Base-by-base conservation (phyloP, 345 rosid species). In the Rhodomyrtus tomentosa region DNA sequence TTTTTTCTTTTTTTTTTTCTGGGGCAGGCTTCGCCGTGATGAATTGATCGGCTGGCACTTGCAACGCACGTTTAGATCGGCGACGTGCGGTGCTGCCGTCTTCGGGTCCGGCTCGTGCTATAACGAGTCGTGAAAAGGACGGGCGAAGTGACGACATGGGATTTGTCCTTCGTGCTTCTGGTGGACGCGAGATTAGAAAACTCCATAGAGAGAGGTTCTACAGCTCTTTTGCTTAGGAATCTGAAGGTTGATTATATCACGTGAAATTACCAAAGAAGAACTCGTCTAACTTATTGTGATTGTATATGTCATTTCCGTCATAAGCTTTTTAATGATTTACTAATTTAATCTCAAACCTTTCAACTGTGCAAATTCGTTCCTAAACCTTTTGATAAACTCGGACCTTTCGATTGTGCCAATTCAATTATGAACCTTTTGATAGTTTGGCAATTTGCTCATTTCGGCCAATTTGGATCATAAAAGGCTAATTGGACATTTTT, bases 301-400 rank as follows among this genome's bases (percentile, higher is more conserved):
- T 49, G 3, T n/a, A n/a, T n/a, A n/a, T 3, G 50, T 10, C 1
- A 49, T 10, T 49, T 49, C 12, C 3, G 12, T 49, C 0, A 0
- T 49, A 49, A 49, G 11, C 4, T 49, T 49, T 49, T 49, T 49
- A 0, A 49, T 6, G 42, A 40, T 40, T 40, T 40, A 6, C 5
- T 6, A 40, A 40, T 40, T 40, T 40, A 40, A 4, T 40, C 5
- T 40, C 5, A 40, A 40, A 40, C 42, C 4, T 40, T 40, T 40
- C 5, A 40, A n/a, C n/a, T n/a, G n/a, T n/a, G n/a, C n/a, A n/a
- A n/a, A 45, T 45, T 45, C 49, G 10, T 10, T 45, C 2, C 2
- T 45, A 45, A 45, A 45, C 49, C 9, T 45, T 45, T 45, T 45
- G 10, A 45, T 45, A 45, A 11, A 7, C 49, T 45, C 11, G 2